Evolutionary conservation across 2,329 filamentous ascomycete species (phyloP), one percentile per base, ranked within the genome.

Genomic region (Colletotrichum spinosum): DNA sequence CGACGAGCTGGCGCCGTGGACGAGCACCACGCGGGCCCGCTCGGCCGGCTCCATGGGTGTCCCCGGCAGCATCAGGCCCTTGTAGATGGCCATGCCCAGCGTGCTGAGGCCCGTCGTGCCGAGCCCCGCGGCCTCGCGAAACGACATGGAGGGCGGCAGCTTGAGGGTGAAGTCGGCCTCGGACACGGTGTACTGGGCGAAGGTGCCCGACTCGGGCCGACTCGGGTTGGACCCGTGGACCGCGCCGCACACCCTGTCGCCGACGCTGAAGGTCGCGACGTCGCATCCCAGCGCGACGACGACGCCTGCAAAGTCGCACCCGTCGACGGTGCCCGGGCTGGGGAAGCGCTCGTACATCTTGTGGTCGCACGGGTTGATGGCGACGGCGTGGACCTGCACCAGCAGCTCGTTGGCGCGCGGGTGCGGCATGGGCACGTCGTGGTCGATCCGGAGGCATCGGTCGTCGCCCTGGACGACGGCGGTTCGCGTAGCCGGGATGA

Each of bases 301-400:
- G 8, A 60, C 53, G 7, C 75, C 76, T 4, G 72, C 68, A 35
- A 74, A 75, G 56, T 78, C 76, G 51, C 69, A 71, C 11, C 76
- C 76, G 54, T 55, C 57, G 11, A 70, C 60, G 35, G 69, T 68
- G 13, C 72, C 73, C 2, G 70, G 67, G 2, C 33, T 55, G 2
- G 68, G 69, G 33, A 73, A 69, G 2, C 41, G 42, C 5, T 53
- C 63, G 2, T 60, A 53, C 72, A 75, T 75, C 60, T 77, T 77
- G 59, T 58, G 68, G 67, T 77, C 75, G 59, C 60, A 65, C 6
- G 70, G 75, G 67, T 76, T 76, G 34, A 77, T 35, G 2, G 70
- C 72, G 2, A 76, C 71, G 5, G 72, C 69, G 3, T 42, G 44
- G 1, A 38, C 62, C 25, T 52, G 54, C 15, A 67, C 67, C 41